Percentiles rank a stretch among this genome's conserved stretches.
These are phyloP conservation scores for Aspergillus wentii DNA, from an alignment of 495 filamentous ascomycete species.

Conservation along the genomic window DNA sequence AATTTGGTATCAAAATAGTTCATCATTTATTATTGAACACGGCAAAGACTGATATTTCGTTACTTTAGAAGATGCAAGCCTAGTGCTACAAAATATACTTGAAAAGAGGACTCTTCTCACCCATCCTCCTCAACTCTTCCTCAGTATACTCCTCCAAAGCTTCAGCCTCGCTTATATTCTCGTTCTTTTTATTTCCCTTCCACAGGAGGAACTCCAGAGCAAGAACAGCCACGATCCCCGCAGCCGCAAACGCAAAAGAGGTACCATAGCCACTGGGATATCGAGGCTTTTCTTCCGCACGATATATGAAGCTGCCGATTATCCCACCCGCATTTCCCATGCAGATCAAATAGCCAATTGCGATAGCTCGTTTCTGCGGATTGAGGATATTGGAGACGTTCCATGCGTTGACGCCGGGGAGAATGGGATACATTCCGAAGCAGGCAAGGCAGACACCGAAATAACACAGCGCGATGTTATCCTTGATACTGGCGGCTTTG, in stretches of 20 bases:
- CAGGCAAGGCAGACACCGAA: slow-evolving; percentile 15
- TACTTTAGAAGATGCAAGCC: too few relatives aligned
- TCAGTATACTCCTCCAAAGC: slow-evolving; percentile 19
- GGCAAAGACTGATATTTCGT: too few relatives aligned
- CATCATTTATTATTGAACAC: too few relatives aligned
- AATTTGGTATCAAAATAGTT: too few relatives aligned
- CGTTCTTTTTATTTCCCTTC: slow-evolving; percentile 21
- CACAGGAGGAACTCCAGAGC: slow-evolving; percentile 20
- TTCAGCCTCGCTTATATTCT: slow-evolving; percentile 17
- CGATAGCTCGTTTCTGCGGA: slow-evolving; percentile 15
- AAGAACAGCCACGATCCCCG: slow-evolving; percentile 16
- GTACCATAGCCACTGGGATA: slow-evolving; percentile 16
- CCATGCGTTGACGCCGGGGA: slow-evolving; percentile 23
- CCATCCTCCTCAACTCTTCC: slow-evolving; percentile 24
- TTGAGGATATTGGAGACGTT: slow-evolving; percentile 14
- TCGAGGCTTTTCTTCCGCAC: slow-evolving; percentile 9
- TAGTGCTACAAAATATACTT: slow-evolving; percentile 19
- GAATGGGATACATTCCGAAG: slow-evolving; percentile 23
- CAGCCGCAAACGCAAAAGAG: slow-evolving; percentile 20
- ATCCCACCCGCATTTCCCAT: slow-evolving; percentile 16
- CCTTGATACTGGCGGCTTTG: slow-evolving; percentile 8
- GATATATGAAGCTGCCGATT: slow-evolving; percentile 18
- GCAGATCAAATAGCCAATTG: slow-evolving; percentile 17
- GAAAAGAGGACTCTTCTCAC: slow-evolving; percentile 28
- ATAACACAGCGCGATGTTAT: slow-evolving; percentile 19